These are phyloP conservation scores for Didymella lethalis DNA, from an alignment of 2,329 filamentous ascomycete genomes.

Conservation along the genomic window DNA sequence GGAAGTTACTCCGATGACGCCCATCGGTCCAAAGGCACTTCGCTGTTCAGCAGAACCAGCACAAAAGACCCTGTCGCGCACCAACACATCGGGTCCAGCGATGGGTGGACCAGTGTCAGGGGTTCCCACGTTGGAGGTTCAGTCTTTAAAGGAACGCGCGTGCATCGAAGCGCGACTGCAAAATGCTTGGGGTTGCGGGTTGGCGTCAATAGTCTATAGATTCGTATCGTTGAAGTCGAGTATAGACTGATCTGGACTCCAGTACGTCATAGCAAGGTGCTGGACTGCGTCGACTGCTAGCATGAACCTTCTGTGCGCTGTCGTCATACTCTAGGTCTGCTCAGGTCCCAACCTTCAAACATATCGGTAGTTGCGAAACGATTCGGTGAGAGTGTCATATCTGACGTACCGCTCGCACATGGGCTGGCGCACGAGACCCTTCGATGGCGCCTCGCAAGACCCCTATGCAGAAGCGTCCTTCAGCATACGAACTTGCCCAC, in stretches of 20 bases:
- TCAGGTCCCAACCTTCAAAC: background rate
- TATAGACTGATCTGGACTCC: slow-evolving; percentile 7
- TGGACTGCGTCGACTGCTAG: slow-evolving; percentile 7
- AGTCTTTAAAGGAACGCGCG: slow-evolving; percentile 5
- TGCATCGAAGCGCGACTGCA: background rate
- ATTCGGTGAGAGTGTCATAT: background rate
- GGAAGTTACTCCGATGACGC: background rate
- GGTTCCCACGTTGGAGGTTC: background rate
- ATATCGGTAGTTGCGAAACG: background rate
- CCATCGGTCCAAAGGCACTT: background rate
- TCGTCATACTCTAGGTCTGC: slow-evolving; percentile 3
- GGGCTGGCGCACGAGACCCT: background rate
- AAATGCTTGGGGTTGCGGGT: background rate
- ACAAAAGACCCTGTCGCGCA: slow-evolving; percentile 7
- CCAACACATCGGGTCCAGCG: slow-evolving; percentile 4
- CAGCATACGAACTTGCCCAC: background rate
- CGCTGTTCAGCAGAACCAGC: background rate
- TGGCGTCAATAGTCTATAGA: slow-evolving; percentile 3
- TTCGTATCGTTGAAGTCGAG: background rate
- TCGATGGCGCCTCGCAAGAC: background rate
- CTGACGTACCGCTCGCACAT: background rate
- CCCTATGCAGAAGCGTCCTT: background rate
- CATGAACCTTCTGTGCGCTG: background rate
- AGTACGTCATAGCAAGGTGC: slow-evolving; percentile 4
- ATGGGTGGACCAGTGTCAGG: slow-evolving; percentile 2